phyloP scores from a whole-genome alignment of 495 filamentous ascomycete species.

The Bathelium albidoporum region DNA sequence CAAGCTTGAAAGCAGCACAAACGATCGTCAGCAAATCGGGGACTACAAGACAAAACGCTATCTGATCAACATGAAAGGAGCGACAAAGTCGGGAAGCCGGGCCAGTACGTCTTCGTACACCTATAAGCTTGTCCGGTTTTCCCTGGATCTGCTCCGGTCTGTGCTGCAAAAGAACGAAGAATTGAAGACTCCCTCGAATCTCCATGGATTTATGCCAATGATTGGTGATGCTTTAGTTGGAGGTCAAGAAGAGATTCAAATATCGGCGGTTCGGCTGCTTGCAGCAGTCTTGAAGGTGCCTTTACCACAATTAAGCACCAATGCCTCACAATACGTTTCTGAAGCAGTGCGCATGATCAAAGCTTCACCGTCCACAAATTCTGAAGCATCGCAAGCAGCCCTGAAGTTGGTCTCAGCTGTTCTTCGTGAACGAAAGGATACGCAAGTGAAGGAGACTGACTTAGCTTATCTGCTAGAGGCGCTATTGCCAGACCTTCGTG shows the following conservation, averaged over 20 bases:
- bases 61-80: slow-evolving; percentile 60
- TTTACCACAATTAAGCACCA: slow-evolving; percentile 55
- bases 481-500: slow-evolving; percentile 79
- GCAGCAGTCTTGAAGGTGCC: slow-evolving; percentile 78
- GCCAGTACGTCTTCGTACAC: slow-evolving; percentile 62
- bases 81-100: slow-evolving; percentile 55
- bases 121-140: slow-evolving; percentile 77
- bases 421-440: slow-evolving; percentile 65
- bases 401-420: slow-evolving; percentile 79
- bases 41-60: slow-evolving; percentile 59
- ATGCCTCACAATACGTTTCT: slow-evolving; percentile 65
- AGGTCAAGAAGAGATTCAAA: slow-evolving; percentile 79
- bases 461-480: slow-evolving; percentile 75
- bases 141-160: slow-evolving; percentile 72
- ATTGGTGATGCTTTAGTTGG: slow-evolving; percentile 76
- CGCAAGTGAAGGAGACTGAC: slow-evolving; percentile 66
- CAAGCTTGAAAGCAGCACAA: slow-evolving; percentile 36
- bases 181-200: slow-evolving; percentile 65
- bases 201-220: slow-evolving; percentile 76
- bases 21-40: slow-evolving; percentile 25
- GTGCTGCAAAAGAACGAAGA: slow-evolving; percentile 70
- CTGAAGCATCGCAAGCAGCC: slow-evolving; percentile 72
- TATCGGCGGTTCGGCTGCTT: slow-evolving; percentile 72
- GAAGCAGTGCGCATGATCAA: slow-evolving; percentile 76
- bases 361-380: slow-evolving; percentile 61